A percentile compares a stretch with the other conserved stretches of the same genome.
Evolutionary conservation across 495 filamentous ascomycete species (phyloP).

Genomic region (Oleoguttula mirabilis): DNA sequence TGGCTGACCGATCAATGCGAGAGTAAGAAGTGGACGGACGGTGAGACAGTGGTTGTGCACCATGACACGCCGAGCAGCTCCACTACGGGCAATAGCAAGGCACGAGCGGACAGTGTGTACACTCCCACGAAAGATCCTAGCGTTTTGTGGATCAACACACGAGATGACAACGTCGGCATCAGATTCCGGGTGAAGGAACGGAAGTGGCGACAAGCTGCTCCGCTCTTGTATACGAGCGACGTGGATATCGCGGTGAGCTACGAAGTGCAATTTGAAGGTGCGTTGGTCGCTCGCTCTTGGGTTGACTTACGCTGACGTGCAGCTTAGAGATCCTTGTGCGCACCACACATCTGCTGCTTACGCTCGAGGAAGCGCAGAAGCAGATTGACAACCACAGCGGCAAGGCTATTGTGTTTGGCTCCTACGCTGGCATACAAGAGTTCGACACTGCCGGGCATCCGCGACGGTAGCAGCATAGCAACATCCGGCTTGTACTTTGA

Average conservation of each 20-base stretch:
- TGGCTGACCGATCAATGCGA: constrained; percentile 47
- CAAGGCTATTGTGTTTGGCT: constrained; percentile 33
- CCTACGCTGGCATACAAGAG: constrained; percentile 13
- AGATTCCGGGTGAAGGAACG: constrained; percentile 27
- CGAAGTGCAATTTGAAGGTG: constrained; percentile 31
- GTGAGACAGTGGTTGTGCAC: constrained; percentile 13
- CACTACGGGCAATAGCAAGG: not conserved
- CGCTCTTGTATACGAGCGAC: constrained; percentile 24
- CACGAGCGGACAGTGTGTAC: not conserved
- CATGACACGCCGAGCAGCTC: constrained; percentile 2
- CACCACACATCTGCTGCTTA: constrained; percentile 30
- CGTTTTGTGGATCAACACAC: constrained; percentile 28
- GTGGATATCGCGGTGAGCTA: constrained; percentile 30
- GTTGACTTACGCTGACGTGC: constrained; percentile 1
- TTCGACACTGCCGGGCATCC: constrained; percentile 8
- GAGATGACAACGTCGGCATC: constrained; percentile 27
- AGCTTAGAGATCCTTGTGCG: constrained; percentile 29
- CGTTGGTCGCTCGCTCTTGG: not conserved
- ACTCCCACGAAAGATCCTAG: constrained; percentile 7
- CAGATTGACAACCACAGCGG: constrained; percentile 24
- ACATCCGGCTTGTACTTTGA: not conserved
- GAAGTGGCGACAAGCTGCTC: constrained; percentile 14
- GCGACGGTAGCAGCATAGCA: too few relatives aligned
- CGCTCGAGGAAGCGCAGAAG: constrained; percentile 26
- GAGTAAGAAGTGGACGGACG: constrained; percentile 20